Evolutionary conservation across 2,329 filamentous ascomycete genomes (phyloP), one percentile per base, ranked within the genome.

Genomic region (Diaporthe sp.): DNA sequence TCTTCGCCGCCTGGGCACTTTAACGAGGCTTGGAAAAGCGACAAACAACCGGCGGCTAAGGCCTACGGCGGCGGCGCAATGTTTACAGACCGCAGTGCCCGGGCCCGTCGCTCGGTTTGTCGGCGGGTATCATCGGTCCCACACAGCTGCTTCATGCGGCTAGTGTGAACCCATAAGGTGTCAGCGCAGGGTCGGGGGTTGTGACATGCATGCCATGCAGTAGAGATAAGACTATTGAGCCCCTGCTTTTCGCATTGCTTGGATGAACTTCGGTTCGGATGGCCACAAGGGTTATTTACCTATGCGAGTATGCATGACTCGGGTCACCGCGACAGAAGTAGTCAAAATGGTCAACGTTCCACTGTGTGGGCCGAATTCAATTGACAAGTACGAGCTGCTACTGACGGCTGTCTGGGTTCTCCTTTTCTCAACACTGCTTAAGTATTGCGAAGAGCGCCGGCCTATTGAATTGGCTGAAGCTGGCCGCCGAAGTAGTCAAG

Each of bases 241-340:
- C 65, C 44, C 31, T 39, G 65, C 22, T 51, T 49, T 25, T 25
- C 8, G 20, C 25, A 25, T 6, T 28, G 47, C 31, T 68, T 25
- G 47, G 65, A 68, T 68, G 65, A 53, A 68, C 65, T 53, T 22
- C 31, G 47, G 65, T 39, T 68, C 34, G 65, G 65, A 53, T n/a
- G 47, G 25, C 22, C 34, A 13, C 17, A 20, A 22, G 34, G 22
- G 12, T 34, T 68, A 53, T 25, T 28, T 9, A 9, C 12, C 25
- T 39, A 20, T 39, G 22, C 15, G 20, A 20, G 31, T 51, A 53
- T 68, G 47, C n/a, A 53, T 68, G 65, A 68, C 65, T 68, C 65
- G 65, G 47, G 15, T 17, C 12, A 39, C 8, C 12, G n/a, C 9
- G n/a, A 25, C 13, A 7, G n/a, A 31, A 25, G n/a, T 28, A 10